A percentile compares a stretch with the other conserved stretches of the same genome.
These are phyloP conservation scores for Dendrobium catenatum DNA, from an alignment of 106 monocot genomes.

Conservation along the genomic window DNA sequence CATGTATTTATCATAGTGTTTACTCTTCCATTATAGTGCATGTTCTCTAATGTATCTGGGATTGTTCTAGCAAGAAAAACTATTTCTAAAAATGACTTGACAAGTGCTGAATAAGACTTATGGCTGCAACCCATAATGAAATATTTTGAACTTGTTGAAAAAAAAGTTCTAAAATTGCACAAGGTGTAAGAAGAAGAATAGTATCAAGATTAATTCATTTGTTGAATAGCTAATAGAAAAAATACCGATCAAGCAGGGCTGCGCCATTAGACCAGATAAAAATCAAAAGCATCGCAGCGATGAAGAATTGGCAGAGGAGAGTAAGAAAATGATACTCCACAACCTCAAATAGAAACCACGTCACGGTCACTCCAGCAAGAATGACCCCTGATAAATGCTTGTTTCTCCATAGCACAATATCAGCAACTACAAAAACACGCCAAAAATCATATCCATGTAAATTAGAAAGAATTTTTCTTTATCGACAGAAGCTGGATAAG, in stretches of 20 bases:
- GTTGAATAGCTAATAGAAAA: neutral
- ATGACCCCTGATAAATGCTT: conserved; percentile 39
- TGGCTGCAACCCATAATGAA: too few relatives aligned
- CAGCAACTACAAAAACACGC: conserved; percentile 33
- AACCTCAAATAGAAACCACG: conserved; percentile 72
- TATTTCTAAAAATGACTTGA: neutral
- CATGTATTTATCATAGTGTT: too few relatives aligned
- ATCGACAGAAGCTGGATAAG: neutral
- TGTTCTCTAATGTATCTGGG: too few relatives aligned
- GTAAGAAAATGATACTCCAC: conserved; percentile 65
- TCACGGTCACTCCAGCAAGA: conserved; percentile 27
- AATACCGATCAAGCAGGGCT: conserved; percentile 44
- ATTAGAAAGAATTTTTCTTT: neutral
- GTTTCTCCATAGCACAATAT: conserved; percentile 63
- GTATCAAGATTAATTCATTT: neutral
- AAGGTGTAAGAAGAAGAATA: neutral
- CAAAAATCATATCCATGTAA: neutral
- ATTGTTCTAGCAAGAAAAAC: neutral
- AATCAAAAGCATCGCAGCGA: conserved; percentile 37
- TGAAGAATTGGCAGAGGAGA: conserved; percentile 49
- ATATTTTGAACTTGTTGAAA: too few relatives aligned
- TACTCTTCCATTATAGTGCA: too few relatives aligned
- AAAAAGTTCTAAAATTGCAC: too few relatives aligned
- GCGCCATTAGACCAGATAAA: conserved; percentile 68
- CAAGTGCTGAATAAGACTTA: too few relatives aligned